Conservation (phyloP, 768 basidiomycete genomes). For the Suillus variegatus region DNA sequence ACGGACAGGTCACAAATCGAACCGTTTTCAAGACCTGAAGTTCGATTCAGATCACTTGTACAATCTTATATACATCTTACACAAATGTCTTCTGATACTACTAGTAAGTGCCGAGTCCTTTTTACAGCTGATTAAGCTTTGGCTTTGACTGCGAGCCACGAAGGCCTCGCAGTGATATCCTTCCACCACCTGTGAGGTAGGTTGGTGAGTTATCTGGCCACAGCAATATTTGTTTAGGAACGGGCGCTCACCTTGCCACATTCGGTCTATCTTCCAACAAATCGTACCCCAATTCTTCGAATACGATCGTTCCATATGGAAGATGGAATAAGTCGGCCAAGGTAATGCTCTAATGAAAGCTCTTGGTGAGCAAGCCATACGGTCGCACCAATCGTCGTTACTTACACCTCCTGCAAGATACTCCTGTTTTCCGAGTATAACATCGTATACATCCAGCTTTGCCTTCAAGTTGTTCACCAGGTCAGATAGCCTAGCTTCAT, state of each 20-base stretch:
- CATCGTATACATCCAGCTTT: constrained; percentile 53
- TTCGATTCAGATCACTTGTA: neutral
- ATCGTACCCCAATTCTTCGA: constrained; percentile 25
- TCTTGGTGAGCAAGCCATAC: neutral
- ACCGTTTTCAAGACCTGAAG: neutral
- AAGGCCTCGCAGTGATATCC: constrained; percentile 43
- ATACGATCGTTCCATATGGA: constrained; percentile 35
- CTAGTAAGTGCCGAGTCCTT: neutral
- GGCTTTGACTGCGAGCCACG: constrained; percentile 49
- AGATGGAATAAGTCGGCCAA: constrained; percentile 49
- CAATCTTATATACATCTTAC: neutral
- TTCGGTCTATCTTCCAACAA: constrained; percentile 26
- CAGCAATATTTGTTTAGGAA: no score
- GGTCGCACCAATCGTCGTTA: constrained; percentile 1
- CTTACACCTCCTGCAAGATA: constrained; percentile 61
- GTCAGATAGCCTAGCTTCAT: constrained; percentile 26
- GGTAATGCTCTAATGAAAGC: constrained; percentile 36
- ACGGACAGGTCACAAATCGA: neutral
- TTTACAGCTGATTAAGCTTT: constrained; percentile 20
- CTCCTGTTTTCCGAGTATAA: constrained; percentile 50
- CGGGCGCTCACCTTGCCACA: constrained; percentile 24
- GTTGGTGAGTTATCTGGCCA: neutral
- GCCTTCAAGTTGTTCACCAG: constrained; percentile 28
- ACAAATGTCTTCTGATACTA: neutral
- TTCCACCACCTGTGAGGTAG: constrained; percentile 50